Percentiles rank a stretch among this genome's conserved stretches.
These are phyloP conservation scores for Monosporascus sp. DNA, from an alignment of 2,329 filamentous ascomycete species.

Conservation along the genomic window DNA sequence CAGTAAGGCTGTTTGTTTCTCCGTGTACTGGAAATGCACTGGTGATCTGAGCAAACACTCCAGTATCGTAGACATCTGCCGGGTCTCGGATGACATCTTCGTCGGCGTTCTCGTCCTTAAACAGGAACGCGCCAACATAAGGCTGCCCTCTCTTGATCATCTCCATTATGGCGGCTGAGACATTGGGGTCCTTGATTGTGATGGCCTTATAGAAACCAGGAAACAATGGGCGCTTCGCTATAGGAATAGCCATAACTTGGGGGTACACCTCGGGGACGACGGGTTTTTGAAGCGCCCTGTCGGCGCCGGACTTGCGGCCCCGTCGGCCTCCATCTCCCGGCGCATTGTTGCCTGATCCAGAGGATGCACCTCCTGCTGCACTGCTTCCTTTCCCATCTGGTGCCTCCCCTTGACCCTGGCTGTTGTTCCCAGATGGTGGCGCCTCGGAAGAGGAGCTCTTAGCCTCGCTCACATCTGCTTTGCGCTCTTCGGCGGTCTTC, in stretches of 20 bases:
- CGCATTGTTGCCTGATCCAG: slow-evolving; percentile 50
- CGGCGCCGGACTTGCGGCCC: slow-evolving; percentile 61
- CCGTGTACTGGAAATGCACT: slow-evolving; percentile 89
- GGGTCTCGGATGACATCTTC: slow-evolving; percentile 87
- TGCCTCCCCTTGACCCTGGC: slow-evolving; percentile 33
- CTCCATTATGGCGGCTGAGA: slow-evolving; percentile 87
- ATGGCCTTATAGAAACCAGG: slow-evolving; percentile 99
- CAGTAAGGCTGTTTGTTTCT: slow-evolving; percentile 79
- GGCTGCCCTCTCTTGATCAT: slow-evolving; percentile 96
- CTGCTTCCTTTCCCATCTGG: slow-evolving; percentile 54
- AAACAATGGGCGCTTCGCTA: slow-evolving; percentile 87
- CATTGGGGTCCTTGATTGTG: slow-evolving; percentile 88
- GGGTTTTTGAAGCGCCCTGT: slow-evolving; percentile 78
- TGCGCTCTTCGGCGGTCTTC: slow-evolving; percentile 38
- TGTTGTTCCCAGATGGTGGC: slow-evolving; percentile 39
- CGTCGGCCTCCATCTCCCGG: slow-evolving; percentile 62
- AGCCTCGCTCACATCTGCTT: slow-evolving; percentile 43
- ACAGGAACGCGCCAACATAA: slow-evolving; percentile 92
- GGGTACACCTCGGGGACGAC: slow-evolving; percentile 92
- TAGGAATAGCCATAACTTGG: slow-evolving; percentile 95
- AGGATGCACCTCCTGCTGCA: slow-evolving; percentile 50
- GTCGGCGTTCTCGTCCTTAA: slow-evolving; percentile 93
- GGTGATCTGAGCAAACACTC: slow-evolving; percentile 96
- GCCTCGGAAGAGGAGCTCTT: slow-evolving; percentile 37
- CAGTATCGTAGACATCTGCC: slow-evolving; percentile 90